Percentiles rank a stretch among this genome's conserved stretches.
Evolutionary conservation across 352 stramenopile genomes (phyloP).

Genomic region (Globisporangium acanthophoron): DNA sequence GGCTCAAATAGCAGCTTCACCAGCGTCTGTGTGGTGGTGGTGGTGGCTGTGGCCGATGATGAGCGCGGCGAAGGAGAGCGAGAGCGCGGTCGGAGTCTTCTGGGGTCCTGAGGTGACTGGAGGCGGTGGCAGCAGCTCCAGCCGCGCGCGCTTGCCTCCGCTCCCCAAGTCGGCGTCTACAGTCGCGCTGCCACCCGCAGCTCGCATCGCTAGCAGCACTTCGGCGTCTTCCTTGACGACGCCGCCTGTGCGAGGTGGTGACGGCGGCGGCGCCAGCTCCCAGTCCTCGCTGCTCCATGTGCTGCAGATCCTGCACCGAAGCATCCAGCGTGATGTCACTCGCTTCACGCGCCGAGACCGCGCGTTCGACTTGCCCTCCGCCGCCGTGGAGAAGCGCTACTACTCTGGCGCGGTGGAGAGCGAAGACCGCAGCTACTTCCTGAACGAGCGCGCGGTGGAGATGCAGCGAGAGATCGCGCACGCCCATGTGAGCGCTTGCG

Average conservation of each 20-base stretch:
- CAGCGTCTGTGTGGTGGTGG: background rate
- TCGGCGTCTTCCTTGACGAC: slow-evolving; percentile 1
- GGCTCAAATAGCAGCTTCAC: slow-evolving; percentile 4
- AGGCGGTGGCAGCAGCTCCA: background rate
- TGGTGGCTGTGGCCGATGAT: background rate
- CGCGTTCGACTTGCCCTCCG: slow-evolving; percentile 18
- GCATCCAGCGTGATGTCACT: slow-evolving; percentile 30
- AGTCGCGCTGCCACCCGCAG: background rate
- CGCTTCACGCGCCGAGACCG: slow-evolving; percentile 26
- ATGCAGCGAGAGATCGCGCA: slow-evolving; percentile 19
- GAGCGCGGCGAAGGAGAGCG: slow-evolving; percentile 1
- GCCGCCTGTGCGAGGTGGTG: slow-evolving; percentile 6
- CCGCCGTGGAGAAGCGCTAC: slow-evolving; percentile 8
- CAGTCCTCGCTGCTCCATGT: slow-evolving; percentile 31
- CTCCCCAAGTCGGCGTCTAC: background rate
- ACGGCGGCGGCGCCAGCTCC: background rate
- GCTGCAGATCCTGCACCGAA: slow-evolving; percentile 39
- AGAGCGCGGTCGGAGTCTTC: slow-evolving; percentile 23
- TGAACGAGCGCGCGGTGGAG: slow-evolving; percentile 17
- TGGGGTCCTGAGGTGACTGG: slow-evolving; percentile 14
- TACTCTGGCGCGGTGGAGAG: slow-evolving; percentile 20
- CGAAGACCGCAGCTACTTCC: slow-evolving; percentile 35
- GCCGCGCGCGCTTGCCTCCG: slow-evolving; percentile 1
- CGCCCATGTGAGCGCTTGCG: slow-evolving; percentile 18
- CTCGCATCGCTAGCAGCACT: background rate